Percentiles rank a stretch among this genome's conserved stretches.
Conservation (phyloP, 2,329 filamentous ascomycete species). For the Neophaeococcomyces mojaviensis region DNA sequence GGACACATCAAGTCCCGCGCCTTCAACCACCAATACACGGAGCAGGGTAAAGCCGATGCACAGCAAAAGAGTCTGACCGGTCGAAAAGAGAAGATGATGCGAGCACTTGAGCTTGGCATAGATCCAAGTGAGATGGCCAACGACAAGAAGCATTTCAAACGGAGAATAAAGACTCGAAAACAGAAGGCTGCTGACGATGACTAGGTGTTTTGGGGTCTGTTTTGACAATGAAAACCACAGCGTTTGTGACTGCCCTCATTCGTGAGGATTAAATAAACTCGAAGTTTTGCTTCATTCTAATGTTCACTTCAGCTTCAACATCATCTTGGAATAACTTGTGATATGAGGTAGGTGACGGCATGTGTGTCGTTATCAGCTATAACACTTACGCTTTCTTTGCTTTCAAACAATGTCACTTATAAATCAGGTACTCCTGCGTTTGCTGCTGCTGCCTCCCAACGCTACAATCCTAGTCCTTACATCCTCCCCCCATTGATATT, state of each 20-base stretch:
- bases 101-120: constrained; percentile 75
- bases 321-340: too few species aligned
- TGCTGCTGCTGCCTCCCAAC: too few species aligned
- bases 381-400: too few species aligned
- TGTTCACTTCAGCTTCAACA: too few species aligned
- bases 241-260: neutral
- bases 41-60: constrained; percentile 53
- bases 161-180: constrained; percentile 55
- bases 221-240: neutral
- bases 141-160: constrained; percentile 93
- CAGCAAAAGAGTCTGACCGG: constrained; percentile 63
- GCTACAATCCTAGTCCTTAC: too few species aligned
- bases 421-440: too few species aligned
- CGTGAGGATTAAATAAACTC: neutral
- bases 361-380: too few species aligned
- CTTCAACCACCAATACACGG: constrained; percentile 82
- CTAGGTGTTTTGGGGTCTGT: neutral
- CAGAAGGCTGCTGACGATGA: constrained; percentile 38
- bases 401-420: too few species aligned
- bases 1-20: constrained; percentile 64
- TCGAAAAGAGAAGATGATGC: constrained; percentile 69
- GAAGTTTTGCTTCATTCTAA: too few species aligned
- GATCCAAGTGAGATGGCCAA: constrained; percentile 67
- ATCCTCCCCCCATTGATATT: too few species aligned
- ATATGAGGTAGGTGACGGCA: too few species aligned